phyloP scores from a whole-genome alignment of 1,284 basidiomycete species.

The Hemileia vastatrix region DNA sequence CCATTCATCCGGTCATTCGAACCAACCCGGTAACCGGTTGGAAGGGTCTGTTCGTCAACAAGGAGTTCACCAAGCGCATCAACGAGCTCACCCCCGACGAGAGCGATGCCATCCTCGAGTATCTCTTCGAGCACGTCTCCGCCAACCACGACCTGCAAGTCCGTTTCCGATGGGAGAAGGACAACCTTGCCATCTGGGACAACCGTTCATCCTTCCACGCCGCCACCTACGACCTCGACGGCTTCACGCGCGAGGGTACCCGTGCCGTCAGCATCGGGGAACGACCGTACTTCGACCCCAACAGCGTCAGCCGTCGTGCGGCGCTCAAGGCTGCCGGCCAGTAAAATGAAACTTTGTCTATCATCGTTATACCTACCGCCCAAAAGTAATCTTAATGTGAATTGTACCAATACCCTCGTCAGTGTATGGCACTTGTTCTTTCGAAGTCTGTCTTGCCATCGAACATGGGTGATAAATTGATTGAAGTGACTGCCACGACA shows the following conservation, averaged over 20 bases:
- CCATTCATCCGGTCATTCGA: constrained; percentile 50
- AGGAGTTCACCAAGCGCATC: constrained; percentile 57
- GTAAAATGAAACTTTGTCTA: no score
- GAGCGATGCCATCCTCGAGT: constrained; percentile 51
- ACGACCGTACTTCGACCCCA: constrained; percentile 54
- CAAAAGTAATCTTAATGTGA: no score
- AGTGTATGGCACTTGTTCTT: no score
- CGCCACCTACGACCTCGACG: constrained; percentile 50
- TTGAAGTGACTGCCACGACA: no score
- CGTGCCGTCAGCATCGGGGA: constrained; percentile 58
- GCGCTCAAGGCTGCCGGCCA: no score
- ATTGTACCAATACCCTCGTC: no score
- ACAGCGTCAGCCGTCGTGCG: constrained; percentile 50
- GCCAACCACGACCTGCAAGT: constrained; percentile 59
- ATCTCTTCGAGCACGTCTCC: constrained; percentile 47
- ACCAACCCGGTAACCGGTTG: constrained; percentile 57
- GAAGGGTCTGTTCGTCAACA: constrained; percentile 58
- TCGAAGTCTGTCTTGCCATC: no score
- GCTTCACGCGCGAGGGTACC: constrained; percentile 51
- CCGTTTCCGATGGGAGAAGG: constrained; percentile 48
- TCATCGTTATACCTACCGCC: no score
- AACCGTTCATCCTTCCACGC: constrained; percentile 41
- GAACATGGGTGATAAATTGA: no score
- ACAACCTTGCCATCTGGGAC: constrained; percentile 49
- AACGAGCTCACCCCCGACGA: constrained; percentile 56